Base-by-base conservation (phyloP, 441 rosid species). In the Geranium incanum region DNA sequence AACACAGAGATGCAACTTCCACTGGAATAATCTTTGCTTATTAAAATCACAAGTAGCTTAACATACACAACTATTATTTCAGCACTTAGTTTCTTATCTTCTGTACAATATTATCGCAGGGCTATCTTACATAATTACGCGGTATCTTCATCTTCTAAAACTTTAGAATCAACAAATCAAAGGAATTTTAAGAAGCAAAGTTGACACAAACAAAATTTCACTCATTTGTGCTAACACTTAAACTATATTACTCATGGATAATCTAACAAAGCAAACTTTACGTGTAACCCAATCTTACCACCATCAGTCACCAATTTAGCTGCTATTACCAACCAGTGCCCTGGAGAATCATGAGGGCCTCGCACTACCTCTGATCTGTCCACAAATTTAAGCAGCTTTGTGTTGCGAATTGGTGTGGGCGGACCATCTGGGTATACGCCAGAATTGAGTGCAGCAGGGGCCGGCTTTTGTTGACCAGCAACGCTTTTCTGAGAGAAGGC, bases 341-440 rank as follows among this genome's bases (percentile, higher is more conserved):
- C 86, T 0, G 86, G 86, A 67, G 79, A 74, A 74, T 84, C 84
- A 65, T 81, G 84, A 0, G 86, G 84, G 5, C 86, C 82, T 11
- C 79, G 80, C 48, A 72, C 79, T 5, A 84, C 81, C 78, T 84
- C 86, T 3, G 86, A 71, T 6, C 76, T 71, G 36, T 84, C 86
- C 64, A 84, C 77, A 68, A 74, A 84, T 77, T 78, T 79, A 63
- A 81, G 82, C 64, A 84, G 74, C 74, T 84, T 83, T 64, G 60
- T 65, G 4, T 76, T 65, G 55, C 73, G 75, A 57, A 70, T 57
- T 18, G 79, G 77, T 48, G 71, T 37, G 0, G 86, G 84, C 3
- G 86, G 86, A 60, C 84, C 86, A 67, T 79, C 86, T 0, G 86
- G 86, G 69, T 74, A 84, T 5, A 84, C 79, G 5, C 86, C 86